These are phyloP conservation scores for Phytophthora chlamydospora DNA, from an alignment of 352 stramenopile species.

Conservation along the genomic window DNA sequence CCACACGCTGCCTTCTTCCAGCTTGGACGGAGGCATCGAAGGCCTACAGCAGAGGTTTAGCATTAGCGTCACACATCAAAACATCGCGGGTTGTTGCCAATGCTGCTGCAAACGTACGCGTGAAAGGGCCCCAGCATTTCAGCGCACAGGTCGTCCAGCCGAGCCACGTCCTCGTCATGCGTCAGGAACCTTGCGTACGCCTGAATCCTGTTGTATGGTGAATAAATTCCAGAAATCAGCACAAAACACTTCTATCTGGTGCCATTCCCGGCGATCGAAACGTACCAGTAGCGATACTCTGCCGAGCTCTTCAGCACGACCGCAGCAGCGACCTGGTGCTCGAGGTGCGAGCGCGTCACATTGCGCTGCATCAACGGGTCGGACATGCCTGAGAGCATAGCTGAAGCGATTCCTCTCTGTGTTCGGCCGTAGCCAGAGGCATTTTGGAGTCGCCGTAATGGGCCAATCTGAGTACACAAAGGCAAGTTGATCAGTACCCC, in stretches of 20 bases:
- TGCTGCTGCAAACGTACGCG: constrained; percentile 34
- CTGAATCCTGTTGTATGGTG: constrained; percentile 57
- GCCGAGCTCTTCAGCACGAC: constrained; percentile 67
- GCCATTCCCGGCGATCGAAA: neutral
- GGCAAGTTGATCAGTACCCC: constrained; percentile 3
- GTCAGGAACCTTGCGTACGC: constrained; percentile 85
- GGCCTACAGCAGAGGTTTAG: constrained; percentile 18
- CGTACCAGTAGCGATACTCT: constrained; percentile 88
- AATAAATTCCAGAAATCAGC: constrained; percentile 5
- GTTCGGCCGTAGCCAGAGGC: constrained; percentile 76
- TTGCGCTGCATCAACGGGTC: constrained; percentile 81
- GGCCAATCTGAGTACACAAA: constrained; percentile 53
- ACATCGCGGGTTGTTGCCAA: neutral
- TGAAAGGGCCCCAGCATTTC: constrained; percentile 85
- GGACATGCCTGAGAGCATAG: constrained; percentile 74
- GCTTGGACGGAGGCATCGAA: constrained; percentile 11
- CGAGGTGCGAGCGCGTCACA: constrained; percentile 81
- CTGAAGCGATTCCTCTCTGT: constrained; percentile 66
- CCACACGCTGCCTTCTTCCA: constrained; percentile 33
- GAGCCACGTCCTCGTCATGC: constrained; percentile 76
- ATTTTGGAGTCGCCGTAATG: constrained; percentile 82
- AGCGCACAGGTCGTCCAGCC: constrained; percentile 77
- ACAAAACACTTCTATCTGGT: neutral
- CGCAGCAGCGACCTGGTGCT: constrained; percentile 77
- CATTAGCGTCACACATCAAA: neutral